phyloP scores from a whole-genome alignment of 148 eudicot genomes.

The Heliosperma pusillum region DNA sequence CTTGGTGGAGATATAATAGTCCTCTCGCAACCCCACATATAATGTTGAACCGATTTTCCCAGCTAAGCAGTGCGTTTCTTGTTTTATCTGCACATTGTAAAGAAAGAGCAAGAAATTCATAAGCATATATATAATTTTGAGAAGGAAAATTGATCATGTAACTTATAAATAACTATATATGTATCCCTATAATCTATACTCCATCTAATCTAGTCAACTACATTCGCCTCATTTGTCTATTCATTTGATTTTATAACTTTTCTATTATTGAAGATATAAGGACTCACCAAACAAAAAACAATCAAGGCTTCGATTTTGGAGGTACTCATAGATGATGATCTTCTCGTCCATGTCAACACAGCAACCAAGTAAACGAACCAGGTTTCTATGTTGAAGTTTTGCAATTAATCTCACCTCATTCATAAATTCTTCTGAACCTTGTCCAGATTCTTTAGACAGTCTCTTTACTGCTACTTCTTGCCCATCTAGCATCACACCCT shows the following conservation, averaged over 20 bases:
- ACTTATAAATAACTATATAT: too few species aligned
- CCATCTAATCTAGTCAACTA: too few species aligned
- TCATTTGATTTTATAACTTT: too few species aligned
- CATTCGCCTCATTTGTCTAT: too few species aligned
- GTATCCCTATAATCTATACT: too few species aligned
- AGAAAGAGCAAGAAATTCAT: background rate
- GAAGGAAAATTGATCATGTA: too few species aligned
- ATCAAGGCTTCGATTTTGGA: slow-evolving; percentile 67
- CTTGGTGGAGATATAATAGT: slow-evolving; percentile 76
- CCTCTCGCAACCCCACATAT: slow-evolving; percentile 68
- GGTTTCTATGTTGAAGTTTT: slow-evolving; percentile 78
- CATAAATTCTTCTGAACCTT: slow-evolving; percentile 75
- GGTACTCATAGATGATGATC: slow-evolving; percentile 70
- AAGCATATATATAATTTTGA: background rate
- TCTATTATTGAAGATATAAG: background rate
- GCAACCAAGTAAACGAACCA: slow-evolving; percentile 74
- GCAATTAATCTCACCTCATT: slow-evolving; percentile 73
- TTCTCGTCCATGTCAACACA: slow-evolving; percentile 69
- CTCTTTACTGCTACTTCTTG: slow-evolving; percentile 72
- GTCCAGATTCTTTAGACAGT: slow-evolving; percentile 59
- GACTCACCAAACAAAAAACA: slow-evolving; percentile 49
- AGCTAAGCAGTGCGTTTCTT: slow-evolving; percentile 38
- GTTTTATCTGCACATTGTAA: slow-evolving; percentile 35
- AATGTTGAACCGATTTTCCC: slow-evolving; percentile 63
- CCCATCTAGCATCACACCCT: slow-evolving; percentile 58